Conservation (phyloP, 163 green algal genomes). For the Scenedesmus sp. region DNA sequence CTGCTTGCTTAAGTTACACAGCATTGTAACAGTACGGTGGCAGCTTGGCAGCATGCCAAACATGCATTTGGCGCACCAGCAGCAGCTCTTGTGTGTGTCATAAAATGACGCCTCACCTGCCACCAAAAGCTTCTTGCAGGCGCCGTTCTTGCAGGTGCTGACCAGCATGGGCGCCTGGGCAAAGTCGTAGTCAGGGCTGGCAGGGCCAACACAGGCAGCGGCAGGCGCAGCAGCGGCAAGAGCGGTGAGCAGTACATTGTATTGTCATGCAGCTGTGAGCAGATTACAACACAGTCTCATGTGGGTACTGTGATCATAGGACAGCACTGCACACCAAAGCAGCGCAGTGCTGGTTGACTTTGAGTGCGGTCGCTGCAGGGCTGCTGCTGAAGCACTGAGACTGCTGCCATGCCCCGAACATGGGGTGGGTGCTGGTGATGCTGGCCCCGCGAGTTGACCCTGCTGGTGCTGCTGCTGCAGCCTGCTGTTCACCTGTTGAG, state of each 20-base stretch:
- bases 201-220: background rate
- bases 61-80: too few species aligned
- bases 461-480: background rate
- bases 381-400: too few species aligned
- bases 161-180: conserved; percentile 53
- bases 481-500: conserved; percentile 12
- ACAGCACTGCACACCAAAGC: too few species aligned
- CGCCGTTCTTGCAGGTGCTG: conserved; percentile 35
- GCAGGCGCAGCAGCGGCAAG: background rate
- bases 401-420: background rate
- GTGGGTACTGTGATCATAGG: too few species aligned
- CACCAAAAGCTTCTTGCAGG: conserved; percentile 48
- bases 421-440: background rate
- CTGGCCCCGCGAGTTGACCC: background rate
- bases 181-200: conserved; percentile 45
- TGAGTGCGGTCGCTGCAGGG: too few species aligned
- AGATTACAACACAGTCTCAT: background rate
- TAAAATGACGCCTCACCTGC: background rate
- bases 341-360: background rate
- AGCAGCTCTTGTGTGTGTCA: background rate
- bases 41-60: too few species aligned
- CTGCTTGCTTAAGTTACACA: too few species aligned
- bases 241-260: background rate
- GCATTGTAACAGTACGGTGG: too few species aligned
- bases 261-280: too few species aligned